Percentiles rank a stretch among this genome's conserved stretches.
phyloP scores from a whole-genome alignment of 495 filamentous ascomycete genomes.

The Podospora fimiseda region DNA sequence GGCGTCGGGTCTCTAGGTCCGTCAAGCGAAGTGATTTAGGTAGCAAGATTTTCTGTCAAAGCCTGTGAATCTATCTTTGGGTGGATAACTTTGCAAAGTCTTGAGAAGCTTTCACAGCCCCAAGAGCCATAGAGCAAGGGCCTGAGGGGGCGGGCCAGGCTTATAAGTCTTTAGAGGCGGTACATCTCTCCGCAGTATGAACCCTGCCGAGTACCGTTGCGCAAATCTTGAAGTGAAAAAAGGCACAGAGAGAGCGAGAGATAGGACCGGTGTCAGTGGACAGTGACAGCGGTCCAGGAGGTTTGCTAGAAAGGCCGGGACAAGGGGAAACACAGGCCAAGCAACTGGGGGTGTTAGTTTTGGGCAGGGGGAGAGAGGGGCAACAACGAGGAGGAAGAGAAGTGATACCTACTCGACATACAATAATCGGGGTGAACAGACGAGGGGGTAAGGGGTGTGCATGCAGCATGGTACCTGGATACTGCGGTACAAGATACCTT shows the following conservation, averaged over 20 bases:
- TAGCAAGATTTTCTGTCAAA: conserved; percentile 21
- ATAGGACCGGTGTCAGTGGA: conserved; percentile 17
- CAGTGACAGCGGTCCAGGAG: background rate
- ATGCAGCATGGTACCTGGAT: background rate
- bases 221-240: conserved; percentile 9
- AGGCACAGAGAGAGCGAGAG: conserved; percentile 7
- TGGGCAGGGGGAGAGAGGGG: background rate
- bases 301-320: conserved; percentile 10
- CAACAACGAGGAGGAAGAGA: background rate
- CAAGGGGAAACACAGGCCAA: conserved; percentile 9
- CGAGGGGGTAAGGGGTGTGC: background rate
- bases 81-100: conserved; percentile 12
- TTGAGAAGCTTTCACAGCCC: conserved; percentile 29
- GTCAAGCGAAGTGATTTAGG: conserved; percentile 19
- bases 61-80: conserved; percentile 29
- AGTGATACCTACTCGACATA: conserved; percentile 7
- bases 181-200: conserved; percentile 26
- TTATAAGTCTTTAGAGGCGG: conserved; percentile 27
- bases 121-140: conserved; percentile 23
- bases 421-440: background rate
- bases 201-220: conserved; percentile 6
- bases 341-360: background rate
- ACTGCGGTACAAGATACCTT: background rate
- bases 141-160: conserved; percentile 24
- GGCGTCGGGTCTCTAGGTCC: conserved; percentile 7